Evolutionary conservation across 2,329 filamentous ascomycete species (phyloP), one percentile per base, ranked within the genome.

Genomic region (Ceratocystis cacaofunesta): DNA sequence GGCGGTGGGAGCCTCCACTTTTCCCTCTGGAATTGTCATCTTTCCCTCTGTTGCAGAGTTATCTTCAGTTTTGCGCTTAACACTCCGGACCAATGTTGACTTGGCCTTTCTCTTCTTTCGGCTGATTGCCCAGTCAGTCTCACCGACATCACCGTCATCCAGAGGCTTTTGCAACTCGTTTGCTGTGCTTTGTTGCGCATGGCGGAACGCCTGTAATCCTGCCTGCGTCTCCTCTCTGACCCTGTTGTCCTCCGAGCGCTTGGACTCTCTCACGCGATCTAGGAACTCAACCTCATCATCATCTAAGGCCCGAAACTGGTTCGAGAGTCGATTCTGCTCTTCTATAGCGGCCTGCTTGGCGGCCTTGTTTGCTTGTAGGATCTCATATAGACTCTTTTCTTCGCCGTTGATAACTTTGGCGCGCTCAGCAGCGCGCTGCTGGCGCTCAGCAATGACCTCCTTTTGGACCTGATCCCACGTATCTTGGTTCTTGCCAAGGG

Each of bases 331-430:
- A 68, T 80, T 82, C 68, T 85, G 80, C 74, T 92, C 89, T 73
- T 91, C 89, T 73, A 91, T 90, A 7, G 86, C 88, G 22, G 89
- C 88, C 76, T 92, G 87, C 75, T 92, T 92, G 66, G 88, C 87
- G 69, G 85, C 88, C 87, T 66, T 63, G 75, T 94, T 94, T 55
- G 86, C 89, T 75, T 92, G 86, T 63, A 94, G 75, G 1, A 88
- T 80, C 55, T 92, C 89, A 72, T 81, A 94, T 32, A 94, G 78
- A 63, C 80, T 85, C 74, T 81, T 85, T 70, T 86, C 82, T 43
- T 74, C 72, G 60, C 74, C 75, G 22, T 75, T 73, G 1, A 76
- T 77, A 44, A 74, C 74, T 36, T 57, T 61, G 50, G 76, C 74
- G 66, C 78, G 76, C 67, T 79, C 75, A 65, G 82, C 80, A 36